Conservation (phyloP, 495 filamentous ascomycete species). For the Penicillium manginii region DNA sequence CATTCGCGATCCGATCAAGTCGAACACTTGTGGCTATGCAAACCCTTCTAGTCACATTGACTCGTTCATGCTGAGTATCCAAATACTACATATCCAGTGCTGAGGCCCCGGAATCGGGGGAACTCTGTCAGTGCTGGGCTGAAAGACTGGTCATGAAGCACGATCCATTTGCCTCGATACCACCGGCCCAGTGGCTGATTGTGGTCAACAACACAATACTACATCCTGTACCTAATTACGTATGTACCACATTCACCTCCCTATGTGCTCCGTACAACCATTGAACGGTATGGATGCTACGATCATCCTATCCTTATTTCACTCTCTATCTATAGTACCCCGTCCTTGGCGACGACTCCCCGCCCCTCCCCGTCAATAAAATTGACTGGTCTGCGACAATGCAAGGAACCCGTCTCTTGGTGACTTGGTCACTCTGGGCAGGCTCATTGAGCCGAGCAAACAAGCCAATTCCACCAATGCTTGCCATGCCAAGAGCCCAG, state of each 20-base stretch:
- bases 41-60: neutral
- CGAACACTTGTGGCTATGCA: conserved; percentile 1
- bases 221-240: no score
- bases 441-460: conserved; percentile 18
- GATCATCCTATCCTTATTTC: no score
- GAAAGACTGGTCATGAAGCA: neutral
- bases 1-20: neutral
- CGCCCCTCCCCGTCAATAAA: neutral
- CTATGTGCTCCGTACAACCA: no score
- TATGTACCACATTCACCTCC: no score
- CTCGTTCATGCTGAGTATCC: neutral
- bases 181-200: no score
- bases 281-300: no score
- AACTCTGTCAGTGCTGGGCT: neutral
- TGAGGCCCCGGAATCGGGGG: neutral
- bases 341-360: neutral
- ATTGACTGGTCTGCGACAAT: conserved; percentile 9
- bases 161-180: no score
- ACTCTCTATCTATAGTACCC: neutral
- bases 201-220: no score
- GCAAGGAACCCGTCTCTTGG: conserved; percentile 18
- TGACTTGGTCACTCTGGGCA: neutral
- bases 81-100: neutral
- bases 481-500: conserved; percentile 28
- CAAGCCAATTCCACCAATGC: conserved; percentile 11